Evolutionary conservation across 768 basidiomycete species (phyloP).

Genomic region (Mycena capillaripes): DNA sequence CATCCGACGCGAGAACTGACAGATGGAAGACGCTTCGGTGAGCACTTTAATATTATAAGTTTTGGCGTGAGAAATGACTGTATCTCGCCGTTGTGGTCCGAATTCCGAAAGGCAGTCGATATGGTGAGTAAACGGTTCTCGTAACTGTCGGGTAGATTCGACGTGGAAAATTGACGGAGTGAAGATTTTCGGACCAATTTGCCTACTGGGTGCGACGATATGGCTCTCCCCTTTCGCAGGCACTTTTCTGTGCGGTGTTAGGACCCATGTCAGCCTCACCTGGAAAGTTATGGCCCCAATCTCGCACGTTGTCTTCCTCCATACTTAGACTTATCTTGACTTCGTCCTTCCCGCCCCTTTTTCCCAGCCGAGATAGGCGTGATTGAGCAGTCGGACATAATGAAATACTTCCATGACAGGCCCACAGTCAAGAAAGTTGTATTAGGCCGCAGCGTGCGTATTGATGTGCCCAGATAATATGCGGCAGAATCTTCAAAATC

Average conservation of each 20-base stretch:
- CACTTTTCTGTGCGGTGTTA: too few species aligned
- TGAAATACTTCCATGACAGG: neutral
- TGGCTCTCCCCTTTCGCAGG: neutral
- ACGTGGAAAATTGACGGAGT: conserved; percentile 3
- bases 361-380: conserved; percentile 3
- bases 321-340: conserved; percentile 12
- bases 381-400: neutral
- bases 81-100: conserved; percentile 12
- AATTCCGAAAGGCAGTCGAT: neutral
- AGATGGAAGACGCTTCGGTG: conserved; percentile 8
- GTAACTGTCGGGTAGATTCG: conserved; percentile 10
- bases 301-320: conserved; percentile 11
- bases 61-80: conserved; percentile 25
- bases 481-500: neutral
- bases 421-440: neutral
- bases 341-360: neutral
- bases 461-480: too few species aligned
- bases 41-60: conserved; percentile 3
- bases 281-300: neutral
- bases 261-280: too few species aligned
- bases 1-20: conserved; percentile 13
- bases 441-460: too few species aligned
- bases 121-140: conserved; percentile 3
- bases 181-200: neutral
- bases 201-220: neutral